Conservation (phyloP, 805 yeast genomes). For the Candida dajiaensis region DNA sequence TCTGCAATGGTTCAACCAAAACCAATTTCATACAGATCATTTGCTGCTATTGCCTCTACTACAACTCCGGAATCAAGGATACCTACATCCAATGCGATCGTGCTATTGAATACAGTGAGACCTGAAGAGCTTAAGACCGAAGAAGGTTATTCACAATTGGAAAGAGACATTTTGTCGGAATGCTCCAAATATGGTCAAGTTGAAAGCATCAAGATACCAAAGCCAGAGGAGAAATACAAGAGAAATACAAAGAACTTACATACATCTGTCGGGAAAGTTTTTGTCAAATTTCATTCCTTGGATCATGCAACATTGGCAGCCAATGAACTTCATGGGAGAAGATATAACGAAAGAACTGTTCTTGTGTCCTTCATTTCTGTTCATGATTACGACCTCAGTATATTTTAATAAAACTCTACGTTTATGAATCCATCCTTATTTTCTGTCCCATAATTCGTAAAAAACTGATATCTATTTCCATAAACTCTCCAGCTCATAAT, state of each 20-base stretch:
- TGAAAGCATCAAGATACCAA: slow-evolving; percentile 52
- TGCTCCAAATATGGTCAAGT: slow-evolving; percentile 48
- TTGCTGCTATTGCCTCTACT: slow-evolving; percentile 13
- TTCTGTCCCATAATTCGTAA: not conserved
- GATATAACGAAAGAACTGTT: slow-evolving; percentile 63
- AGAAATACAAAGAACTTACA: slow-evolving; percentile 38
- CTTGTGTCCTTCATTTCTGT: slow-evolving; percentile 59
- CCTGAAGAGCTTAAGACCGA: slow-evolving; percentile 57
- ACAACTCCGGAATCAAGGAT: not conserved
- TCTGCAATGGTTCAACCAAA: slow-evolving; percentile 21
- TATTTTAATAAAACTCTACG: slow-evolving; percentile 7
- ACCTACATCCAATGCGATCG: slow-evolving; percentile 42
- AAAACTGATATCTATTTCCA: not conserved
- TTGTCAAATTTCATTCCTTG: slow-evolving; percentile 51
- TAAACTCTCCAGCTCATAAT: not conserved
- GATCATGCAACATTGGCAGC: slow-evolving; percentile 52
- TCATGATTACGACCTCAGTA: slow-evolving; percentile 44
- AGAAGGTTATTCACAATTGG: slow-evolving; percentile 40
- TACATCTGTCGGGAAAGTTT: slow-evolving; percentile 68
- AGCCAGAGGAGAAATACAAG: slow-evolving; percentile 39
- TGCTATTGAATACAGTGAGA: slow-evolving; percentile 60
- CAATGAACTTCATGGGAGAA: slow-evolving; percentile 53
- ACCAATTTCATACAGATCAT: slow-evolving; percentile 19
- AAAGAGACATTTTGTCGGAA: slow-evolving; percentile 44
- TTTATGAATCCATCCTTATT: not conserved